These are phyloP conservation scores for Dipteronia sinensis DNA, from an alignment of 345 rosid species.

Conservation along the genomic window DNA sequence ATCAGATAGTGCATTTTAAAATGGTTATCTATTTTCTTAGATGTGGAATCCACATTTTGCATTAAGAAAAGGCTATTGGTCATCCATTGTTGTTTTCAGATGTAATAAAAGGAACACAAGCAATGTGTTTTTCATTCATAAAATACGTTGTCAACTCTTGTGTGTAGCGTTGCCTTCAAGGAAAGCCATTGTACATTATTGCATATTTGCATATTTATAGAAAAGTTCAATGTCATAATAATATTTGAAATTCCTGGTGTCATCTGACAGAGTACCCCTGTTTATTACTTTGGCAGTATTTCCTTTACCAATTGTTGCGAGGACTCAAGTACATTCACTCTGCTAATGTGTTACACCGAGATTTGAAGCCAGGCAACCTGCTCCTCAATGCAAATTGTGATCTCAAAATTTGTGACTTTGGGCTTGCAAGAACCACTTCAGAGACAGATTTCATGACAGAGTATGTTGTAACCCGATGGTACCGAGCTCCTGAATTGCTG, in stretches of 20 bases:
- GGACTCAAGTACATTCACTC: slow-evolving; percentile 85
- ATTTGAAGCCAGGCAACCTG: slow-evolving; percentile 87
- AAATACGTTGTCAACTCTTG: not conserved
- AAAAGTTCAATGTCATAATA: not conserved
- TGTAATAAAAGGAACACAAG: not conserved
- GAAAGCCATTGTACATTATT: no score
- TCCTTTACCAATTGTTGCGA: slow-evolving; percentile 79
- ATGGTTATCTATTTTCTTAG: no score
- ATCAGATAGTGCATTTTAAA: not conserved
- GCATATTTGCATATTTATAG: not conserved
- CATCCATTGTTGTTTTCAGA: not conserved
- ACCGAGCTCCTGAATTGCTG: slow-evolving; percentile 78
- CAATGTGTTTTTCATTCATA: not conserved
- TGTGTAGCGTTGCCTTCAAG: not conserved
- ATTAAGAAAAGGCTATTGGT: no score
- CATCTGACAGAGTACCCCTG: not conserved
- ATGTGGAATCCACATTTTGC: no score
- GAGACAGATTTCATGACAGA: slow-evolving; percentile 93
- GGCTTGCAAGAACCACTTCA: slow-evolving; percentile 84
- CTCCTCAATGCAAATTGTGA: slow-evolving; percentile 67
- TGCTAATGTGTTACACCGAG: slow-evolving; percentile 85
- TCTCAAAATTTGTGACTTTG: slow-evolving; percentile 82
- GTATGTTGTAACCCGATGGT: slow-evolving; percentile 81
- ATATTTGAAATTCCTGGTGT: not conserved
- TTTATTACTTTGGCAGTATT: slow-evolving; percentile 52